phyloP scores from a whole-genome alignment of 495 filamentous ascomycete genomes.

The Penicillium psychrofluorescens region DNA sequence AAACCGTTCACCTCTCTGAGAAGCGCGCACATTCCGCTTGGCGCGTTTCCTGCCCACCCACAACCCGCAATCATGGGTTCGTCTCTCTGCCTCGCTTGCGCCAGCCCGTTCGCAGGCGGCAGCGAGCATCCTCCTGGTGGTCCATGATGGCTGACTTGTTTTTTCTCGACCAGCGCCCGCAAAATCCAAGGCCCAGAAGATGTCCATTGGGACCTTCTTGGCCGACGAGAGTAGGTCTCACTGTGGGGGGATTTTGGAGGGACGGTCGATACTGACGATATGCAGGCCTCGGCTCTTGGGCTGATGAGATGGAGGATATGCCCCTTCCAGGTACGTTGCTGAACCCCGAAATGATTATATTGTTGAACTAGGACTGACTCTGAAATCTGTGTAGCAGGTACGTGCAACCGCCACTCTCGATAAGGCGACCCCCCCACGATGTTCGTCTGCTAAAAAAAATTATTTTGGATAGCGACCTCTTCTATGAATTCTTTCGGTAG shows the following conservation, averaged over 20 bases:
- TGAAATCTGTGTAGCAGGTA: constrained; percentile 26
- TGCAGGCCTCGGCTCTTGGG: constrained; percentile 87
- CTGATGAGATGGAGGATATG: constrained; percentile 93
- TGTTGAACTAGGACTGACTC: constrained; percentile 12
- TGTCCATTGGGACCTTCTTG: constrained; percentile 89
- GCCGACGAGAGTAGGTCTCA: constrained; percentile 66
- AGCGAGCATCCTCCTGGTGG: not conserved
- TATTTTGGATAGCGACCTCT: constrained; percentile 23
- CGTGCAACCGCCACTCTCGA: constrained; percentile 7
- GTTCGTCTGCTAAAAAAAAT: too few relatives aligned
- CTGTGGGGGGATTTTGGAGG: constrained; percentile 2
- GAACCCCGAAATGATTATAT: not conserved
- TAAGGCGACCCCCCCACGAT: too few relatives aligned
- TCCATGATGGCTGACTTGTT: constrained; percentile 15
- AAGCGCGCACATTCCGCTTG: constrained; percentile 39
- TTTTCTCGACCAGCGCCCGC: constrained; percentile 54
- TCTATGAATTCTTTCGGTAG: constrained; percentile 32
- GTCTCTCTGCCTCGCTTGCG: constrained; percentile 22
- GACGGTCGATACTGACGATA: constrained; percentile 30
- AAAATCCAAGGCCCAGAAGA: constrained; percentile 87
- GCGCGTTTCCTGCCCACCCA: constrained; percentile 37
- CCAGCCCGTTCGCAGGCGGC: not conserved
- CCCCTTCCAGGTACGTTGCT: constrained; percentile 58
- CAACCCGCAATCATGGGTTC: constrained; percentile 82
- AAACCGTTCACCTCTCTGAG: constrained; percentile 12